These are phyloP conservation scores for Leptosphaerulina australis DNA, from an alignment of 2,329 filamentous ascomycete species.

Conservation along the genomic window DNA sequence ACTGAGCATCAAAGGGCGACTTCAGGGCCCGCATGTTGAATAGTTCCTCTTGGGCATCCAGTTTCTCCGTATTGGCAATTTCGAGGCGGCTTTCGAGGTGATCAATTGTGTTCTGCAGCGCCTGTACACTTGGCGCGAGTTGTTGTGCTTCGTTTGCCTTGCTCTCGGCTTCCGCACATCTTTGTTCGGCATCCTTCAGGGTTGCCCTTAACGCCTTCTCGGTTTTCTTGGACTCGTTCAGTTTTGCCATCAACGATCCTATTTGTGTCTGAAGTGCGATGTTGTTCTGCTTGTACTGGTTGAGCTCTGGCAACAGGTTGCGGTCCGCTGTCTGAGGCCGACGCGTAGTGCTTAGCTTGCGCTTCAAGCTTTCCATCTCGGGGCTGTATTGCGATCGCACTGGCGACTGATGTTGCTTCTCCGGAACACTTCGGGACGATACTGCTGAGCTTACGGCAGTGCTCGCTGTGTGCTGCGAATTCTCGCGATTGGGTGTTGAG, in stretches of 20 bases:
- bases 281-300: slow-evolving; percentile 47
- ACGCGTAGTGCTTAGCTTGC: slow-evolving; percentile 44
- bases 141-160: slow-evolving; percentile 37
- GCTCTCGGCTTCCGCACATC: slow-evolving; percentile 37
- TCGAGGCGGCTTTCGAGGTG: slow-evolving; percentile 50
- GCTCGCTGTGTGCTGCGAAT: slow-evolving; percentile 23
- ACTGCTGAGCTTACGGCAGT: slow-evolving; percentile 30
- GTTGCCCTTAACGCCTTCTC: slow-evolving; percentile 38
- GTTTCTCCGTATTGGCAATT: slow-evolving; percentile 49
- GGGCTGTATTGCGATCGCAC: slow-evolving; percentile 27
- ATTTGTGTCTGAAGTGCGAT: slow-evolving; percentile 46
- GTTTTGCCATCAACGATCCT: slow-evolving; percentile 48
- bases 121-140: slow-evolving; percentile 33
- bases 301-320: slow-evolving; percentile 48
- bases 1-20: slow-evolving; percentile 33
- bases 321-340: slow-evolving; percentile 43
- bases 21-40: slow-evolving; percentile 38
- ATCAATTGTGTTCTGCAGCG: slow-evolving; percentile 47
- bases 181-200: slow-evolving; percentile 42
- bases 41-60: slow-evolving; percentile 50
- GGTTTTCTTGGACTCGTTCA: slow-evolving; percentile 48
- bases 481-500: slow-evolving; percentile 32
- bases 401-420: slow-evolving; percentile 36
- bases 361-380: slow-evolving; percentile 49
- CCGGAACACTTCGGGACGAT: slow-evolving; percentile 31